Base-by-base conservation (phyloP, 225 moss, liverwort and hornwort species). In the Sphagnum tenellum region DNA sequence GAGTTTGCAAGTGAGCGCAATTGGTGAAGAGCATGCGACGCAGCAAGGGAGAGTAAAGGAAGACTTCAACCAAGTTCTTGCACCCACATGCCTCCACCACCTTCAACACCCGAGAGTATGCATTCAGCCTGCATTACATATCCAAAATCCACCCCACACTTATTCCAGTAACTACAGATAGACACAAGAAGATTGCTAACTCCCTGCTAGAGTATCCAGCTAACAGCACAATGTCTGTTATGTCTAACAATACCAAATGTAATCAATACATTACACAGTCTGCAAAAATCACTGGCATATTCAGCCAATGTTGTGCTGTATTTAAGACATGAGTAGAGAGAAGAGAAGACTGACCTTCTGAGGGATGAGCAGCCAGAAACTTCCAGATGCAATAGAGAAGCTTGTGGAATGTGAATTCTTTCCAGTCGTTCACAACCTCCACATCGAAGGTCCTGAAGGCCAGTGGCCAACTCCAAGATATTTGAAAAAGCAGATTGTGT, bases 21-120 rank as follows among this genome's bases (percentile, higher is more conserved):
- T 96, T 96, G 62, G 89, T 78, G 68, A 96, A 96, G 48, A 96
- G 88, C 82, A 96, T 89, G 68, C 86, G 86, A 50, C 89, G 92
- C 50, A 96, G 69, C 64, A 88, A 86, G 46, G 95, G 84, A 49
- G 95, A 96, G 68, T 78, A 89, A 49, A 96, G 73, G 61, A 78
- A 89, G 5, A 88, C 88, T 81, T 92, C 95, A 12, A 73, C 66
- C 60, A 96, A 76, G 66, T 64, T 83, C 79, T 92, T 92, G 75
- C 89, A 96, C 44, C 95, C 95, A 72, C 92, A 89, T 47, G 92
- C 86, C 61, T 96, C 89, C 9, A 92, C 78, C 58, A 77, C 75
- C 74, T 81, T 88, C 56, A 96, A 65, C 63, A 85, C 62, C 45
- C 83, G 82, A 48, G 95, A 96, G 68, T 79, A 86, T 63, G 88